phyloP scores from a whole-genome alignment of 805 yeast species.

The Cyberlindnera xishuangbannaensis region DNA sequence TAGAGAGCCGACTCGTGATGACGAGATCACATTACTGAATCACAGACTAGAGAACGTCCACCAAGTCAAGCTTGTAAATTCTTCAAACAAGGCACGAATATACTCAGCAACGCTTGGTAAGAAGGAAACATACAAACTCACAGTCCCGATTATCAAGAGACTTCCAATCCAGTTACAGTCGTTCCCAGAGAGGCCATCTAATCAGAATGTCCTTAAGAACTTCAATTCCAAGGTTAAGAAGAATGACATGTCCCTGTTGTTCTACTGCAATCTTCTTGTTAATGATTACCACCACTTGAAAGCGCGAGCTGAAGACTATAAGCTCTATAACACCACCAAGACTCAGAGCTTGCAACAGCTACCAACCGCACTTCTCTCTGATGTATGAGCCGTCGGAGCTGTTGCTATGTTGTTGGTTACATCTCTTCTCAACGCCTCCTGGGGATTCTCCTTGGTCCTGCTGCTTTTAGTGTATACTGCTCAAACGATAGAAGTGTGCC shows the following conservation, averaged over 20 bases:
- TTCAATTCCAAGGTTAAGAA: constrained; percentile 18
- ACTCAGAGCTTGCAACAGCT: too few relatives aligned
- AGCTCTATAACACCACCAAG: constrained; percentile 17
- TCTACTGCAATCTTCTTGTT: constrained; percentile 18
- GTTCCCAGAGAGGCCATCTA: constrained; percentile 8
- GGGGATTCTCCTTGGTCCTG: too few relatives aligned
- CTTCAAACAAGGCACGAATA: constrained; percentile 15
- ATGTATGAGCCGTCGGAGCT: too few relatives aligned
- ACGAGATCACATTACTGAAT: constrained; percentile 13
- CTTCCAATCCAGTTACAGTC: constrained; percentile 13
- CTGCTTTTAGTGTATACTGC: too few relatives aligned
- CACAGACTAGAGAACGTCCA: constrained; percentile 8
- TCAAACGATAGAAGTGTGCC: too few relatives aligned
- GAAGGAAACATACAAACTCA: constrained; percentile 14
- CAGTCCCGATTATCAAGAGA: constrained; percentile 14
- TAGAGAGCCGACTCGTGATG: constrained; percentile 9
- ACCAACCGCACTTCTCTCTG: too few relatives aligned
- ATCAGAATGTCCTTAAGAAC: constrained; percentile 18
- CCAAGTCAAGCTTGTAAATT: constrained; percentile 16
- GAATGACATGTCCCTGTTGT: constrained; percentile 13
- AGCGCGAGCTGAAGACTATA: constrained; percentile 11
- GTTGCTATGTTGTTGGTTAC: too few relatives aligned
- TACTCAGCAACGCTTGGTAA: constrained; percentile 13
- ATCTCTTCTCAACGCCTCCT: too few relatives aligned
- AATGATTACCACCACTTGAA: constrained; percentile 18